phyloP scores from a whole-genome alignment of 2,329 filamentous ascomycete species.

The Nothophoma quercina region DNA sequence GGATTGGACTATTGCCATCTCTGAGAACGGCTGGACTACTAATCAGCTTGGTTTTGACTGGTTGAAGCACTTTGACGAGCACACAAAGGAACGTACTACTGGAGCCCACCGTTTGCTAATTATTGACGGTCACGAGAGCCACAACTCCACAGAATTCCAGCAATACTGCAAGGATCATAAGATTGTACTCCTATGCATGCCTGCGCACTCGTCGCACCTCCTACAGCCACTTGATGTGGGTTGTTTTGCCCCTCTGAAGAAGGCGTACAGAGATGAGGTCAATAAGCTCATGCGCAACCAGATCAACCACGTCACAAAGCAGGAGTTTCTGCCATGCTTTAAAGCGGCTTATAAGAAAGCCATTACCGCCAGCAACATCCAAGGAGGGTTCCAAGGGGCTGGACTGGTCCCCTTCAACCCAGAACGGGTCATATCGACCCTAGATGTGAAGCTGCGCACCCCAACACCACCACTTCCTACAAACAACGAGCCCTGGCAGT shows the following conservation, averaged over 20 bases:
- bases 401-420: not conserved
- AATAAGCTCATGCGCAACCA: too few species aligned
- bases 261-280: too few species aligned
- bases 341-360: not conserved
- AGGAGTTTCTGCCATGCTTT: slow-evolving; percentile 29
- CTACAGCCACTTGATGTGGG: too few species aligned
- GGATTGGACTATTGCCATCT: slow-evolving; percentile 29
- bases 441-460: slow-evolving; percentile 31
- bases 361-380: not conserved
- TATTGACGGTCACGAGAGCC: not conserved
- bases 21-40: slow-evolving; percentile 40
- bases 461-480: slow-evolving; percentile 16
- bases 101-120: not conserved
- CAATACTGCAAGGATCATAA: not conserved
- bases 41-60: slow-evolving; percentile 44
- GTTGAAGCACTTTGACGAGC: slow-evolving; percentile 48
- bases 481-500: slow-evolving; percentile 19
- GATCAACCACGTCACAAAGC: slow-evolving; percentile 7
- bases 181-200: too few species aligned
- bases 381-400: not conserved
- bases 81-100: slow-evolving; percentile 21
- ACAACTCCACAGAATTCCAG: not conserved
- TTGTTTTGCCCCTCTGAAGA: too few species aligned
- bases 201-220: too few species aligned
- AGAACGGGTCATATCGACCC: slow-evolving; percentile 35